A percentile compares a stretch with the other conserved stretches of the same genome.
phyloP scores from a whole-genome alignment of 192 early-diverging fungal species.

The Linderina pennispora region DNA sequence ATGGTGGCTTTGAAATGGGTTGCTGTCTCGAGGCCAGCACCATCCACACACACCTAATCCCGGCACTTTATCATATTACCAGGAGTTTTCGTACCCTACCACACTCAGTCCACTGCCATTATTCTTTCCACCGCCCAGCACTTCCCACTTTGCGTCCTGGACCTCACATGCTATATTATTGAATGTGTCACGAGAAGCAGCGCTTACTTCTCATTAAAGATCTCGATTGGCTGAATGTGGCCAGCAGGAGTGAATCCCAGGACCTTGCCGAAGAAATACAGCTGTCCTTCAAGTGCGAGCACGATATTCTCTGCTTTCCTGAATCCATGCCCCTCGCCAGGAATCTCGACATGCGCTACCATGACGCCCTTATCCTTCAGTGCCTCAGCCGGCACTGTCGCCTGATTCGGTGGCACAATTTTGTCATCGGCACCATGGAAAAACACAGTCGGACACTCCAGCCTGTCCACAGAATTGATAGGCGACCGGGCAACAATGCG shows the following conservation, averaged over 20 bases:
- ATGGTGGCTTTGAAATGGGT: too few species aligned
- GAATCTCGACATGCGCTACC: conserved; percentile 57
- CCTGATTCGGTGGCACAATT: conserved; percentile 71
- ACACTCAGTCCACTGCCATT: too few species aligned
- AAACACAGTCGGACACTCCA: conserved; percentile 60
- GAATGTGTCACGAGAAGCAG: too few species aligned
- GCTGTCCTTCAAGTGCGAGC: conserved; percentile 53
- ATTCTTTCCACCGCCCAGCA: too few species aligned
- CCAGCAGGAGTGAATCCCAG: conserved; percentile 56
- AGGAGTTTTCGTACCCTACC: too few species aligned
- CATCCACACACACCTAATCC: too few species aligned
- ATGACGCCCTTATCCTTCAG: conserved; percentile 52
- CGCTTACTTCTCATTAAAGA: too few species aligned
- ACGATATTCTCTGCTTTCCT: conserved; percentile 60
- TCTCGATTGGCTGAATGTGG: conserved; percentile 26
- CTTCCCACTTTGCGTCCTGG: too few species aligned
- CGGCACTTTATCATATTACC: too few species aligned
- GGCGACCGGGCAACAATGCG: conserved; percentile 62
- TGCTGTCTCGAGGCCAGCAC: too few species aligned
- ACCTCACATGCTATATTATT: too few species aligned
- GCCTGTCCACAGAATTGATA: conserved; percentile 50
- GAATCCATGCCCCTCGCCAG: conserved; percentile 68
- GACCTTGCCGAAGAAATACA: conserved; percentile 64
- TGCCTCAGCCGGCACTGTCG: conserved; percentile 64
- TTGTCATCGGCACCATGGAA: conserved; percentile 70